These are phyloP conservation scores for Glarea lozoyensis DNA, from an alignment of 495 filamentous ascomycete genomes.

Conservation along the genomic window DNA sequence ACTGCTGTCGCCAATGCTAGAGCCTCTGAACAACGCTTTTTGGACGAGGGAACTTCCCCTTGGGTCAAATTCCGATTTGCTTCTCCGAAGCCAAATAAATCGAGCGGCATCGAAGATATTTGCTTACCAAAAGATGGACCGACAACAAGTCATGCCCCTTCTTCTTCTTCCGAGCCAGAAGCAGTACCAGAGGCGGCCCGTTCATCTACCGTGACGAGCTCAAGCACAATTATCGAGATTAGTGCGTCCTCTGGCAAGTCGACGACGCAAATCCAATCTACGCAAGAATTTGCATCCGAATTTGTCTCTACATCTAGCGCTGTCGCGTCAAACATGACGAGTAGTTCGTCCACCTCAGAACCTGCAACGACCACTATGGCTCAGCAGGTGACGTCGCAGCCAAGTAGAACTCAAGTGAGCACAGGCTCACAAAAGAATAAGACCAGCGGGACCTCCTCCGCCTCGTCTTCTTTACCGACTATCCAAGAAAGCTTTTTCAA, in stretches of 20 bases:
- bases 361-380: neutral
- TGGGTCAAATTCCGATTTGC: conserved; percentile 7
- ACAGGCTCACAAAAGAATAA: conserved; percentile 20
- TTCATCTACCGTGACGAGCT: neutral
- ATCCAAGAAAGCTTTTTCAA: conserved; percentile 98
- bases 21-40: neutral
- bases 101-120: conserved; percentile 9
- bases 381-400: conserved; percentile 9
- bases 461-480: conserved; percentile 60
- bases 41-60: neutral
- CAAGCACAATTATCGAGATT: neutral
- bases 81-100: neutral
- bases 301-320: neutral
- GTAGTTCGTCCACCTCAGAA: neutral
- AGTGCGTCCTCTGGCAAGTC: neutral
- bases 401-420: conserved; percentile 8
- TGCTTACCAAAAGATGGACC: conserved; percentile 19
- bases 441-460: conserved; percentile 28
- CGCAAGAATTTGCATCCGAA: neutral
- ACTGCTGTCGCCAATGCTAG: conserved; percentile 1
- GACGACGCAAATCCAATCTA: neutral
- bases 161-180: neutral
- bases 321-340: conserved; percentile 9
- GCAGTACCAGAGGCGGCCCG: neutral
- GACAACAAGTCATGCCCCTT: neutral